Conservation (phyloP, 2,329 filamentous ascomycete species). For the Paraphoma chrysanthemicola region DNA sequence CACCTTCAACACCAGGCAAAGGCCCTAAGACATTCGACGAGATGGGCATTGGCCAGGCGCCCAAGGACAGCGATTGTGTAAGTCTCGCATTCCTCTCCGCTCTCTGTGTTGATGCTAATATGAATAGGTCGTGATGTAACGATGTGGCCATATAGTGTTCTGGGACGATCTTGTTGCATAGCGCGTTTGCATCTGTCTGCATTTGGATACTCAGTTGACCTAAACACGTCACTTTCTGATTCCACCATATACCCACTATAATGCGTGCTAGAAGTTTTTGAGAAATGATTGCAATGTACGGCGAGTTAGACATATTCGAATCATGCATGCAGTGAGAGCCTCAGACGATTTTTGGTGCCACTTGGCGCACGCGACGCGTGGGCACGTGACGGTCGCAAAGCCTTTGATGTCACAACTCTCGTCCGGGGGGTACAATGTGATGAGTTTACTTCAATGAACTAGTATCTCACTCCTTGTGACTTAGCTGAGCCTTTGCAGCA, state of each 20-base stretch:
- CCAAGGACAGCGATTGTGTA: slow-evolving; percentile 92
- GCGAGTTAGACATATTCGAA: no score
- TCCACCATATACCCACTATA: slow-evolving; percentile 12
- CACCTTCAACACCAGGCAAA: slow-evolving; percentile 61
- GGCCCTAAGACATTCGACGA: slow-evolving; percentile 97
- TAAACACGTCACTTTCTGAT: neutral
- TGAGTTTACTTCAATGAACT: no score
- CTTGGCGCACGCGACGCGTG: slow-evolving; percentile 10
- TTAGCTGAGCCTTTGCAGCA: neutral
- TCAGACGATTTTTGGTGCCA: no score
- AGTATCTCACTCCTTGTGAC: neutral
- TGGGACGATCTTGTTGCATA: slow-evolving; percentile 22
- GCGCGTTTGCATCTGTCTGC: slow-evolving; percentile 14
- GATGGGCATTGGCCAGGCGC: slow-evolving; percentile 90
- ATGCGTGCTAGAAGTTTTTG: slow-evolving; percentile 1
- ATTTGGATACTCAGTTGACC: neutral
- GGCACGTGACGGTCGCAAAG: slow-evolving; percentile 12
- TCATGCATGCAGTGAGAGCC: no score
- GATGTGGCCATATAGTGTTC: neutral
- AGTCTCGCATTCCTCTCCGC: slow-evolving; percentile 40
- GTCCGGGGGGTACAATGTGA: neutral
- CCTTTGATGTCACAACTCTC: neutral
- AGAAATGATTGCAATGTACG: neutral
- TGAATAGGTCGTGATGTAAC: slow-evolving; percentile 39
- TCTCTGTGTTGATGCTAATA: slow-evolving; percentile 10